Evolutionary conservation across 768 basidiomycete genomes (phyloP), one percentile per base, ranked within the genome.

Genomic region (Vararia minispora): DNA sequence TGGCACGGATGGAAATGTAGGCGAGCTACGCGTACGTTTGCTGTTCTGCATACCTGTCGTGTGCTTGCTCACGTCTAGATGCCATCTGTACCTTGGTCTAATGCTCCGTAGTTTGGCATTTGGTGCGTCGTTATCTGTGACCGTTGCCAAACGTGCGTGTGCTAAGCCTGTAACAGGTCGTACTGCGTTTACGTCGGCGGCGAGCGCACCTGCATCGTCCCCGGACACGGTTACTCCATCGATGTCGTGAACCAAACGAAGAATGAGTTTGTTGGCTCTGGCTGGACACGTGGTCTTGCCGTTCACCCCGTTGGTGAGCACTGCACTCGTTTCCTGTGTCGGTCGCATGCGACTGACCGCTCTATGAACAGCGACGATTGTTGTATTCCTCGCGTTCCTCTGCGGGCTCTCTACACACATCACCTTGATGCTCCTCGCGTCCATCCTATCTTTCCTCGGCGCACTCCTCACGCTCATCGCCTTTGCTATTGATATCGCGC

Each of bases 401-500:
- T 58, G 78, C 41, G 72, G 75, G 3, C 61, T 85, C 36, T 79
- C 76, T 17, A 65, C 69, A 26, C 74, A 78, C 48, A 55, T 71
- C 38, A 61, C 62, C 6, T 28, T 63, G 16, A 61, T 56, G 11
- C 58, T 74, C 16, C 23, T 71, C 33, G 57, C 72, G 1, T 64
- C 69, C 12, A 52, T 74, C 34, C 36, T 60, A 2, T 66, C 84
- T 10, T 82, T 83, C 68, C 63, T 86, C 38, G 81, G 80, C 6
- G 77, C 80, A 1, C 43, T 69, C 16, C 53, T 88, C 30, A 72
- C 82, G 3, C 60, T 86, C 39, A 72, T 86, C 44, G 76, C 82
- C 1, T 84, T 88, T 51, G 71, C 72, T 28, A 73, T 82, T 54
- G 83, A 89, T 55, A 78, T 87, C 43, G 79, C 81, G 11, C 70